Evolutionary conservation across 306 rosid genomes (phyloP).

Genomic region (Prunus mongolica): DNA sequence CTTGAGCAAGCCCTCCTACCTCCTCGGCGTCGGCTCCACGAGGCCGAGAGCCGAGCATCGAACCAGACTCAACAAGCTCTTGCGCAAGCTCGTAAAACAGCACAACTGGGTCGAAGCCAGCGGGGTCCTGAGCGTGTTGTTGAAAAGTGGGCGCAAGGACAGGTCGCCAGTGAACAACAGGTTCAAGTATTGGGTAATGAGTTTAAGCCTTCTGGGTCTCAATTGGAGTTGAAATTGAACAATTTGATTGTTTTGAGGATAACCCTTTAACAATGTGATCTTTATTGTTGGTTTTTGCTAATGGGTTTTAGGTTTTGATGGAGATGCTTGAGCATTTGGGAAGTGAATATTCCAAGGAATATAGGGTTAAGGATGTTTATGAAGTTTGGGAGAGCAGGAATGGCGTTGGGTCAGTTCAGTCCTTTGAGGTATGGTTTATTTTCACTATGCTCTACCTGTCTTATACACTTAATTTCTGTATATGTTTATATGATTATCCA

Average conservation of each 20-base stretch:
- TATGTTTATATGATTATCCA: neutral
- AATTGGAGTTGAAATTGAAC: neutral
- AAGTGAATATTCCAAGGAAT: constrained; percentile 16
- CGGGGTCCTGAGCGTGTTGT: constrained; percentile 57
- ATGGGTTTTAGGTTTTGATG: constrained; percentile 47
- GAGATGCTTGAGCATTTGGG: constrained; percentile 51
- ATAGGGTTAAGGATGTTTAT: constrained; percentile 44
- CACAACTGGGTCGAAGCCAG: constrained; percentile 62
- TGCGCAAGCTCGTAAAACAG: constrained; percentile 40
- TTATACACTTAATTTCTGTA: neutral
- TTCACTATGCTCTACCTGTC: neutral
- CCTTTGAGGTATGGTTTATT: constrained; percentile 45
- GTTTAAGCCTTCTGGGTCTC: neutral
- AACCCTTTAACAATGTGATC: neutral
- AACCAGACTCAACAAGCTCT: constrained; percentile 26
- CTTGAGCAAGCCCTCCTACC: constrained; percentile 56
- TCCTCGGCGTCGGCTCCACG: constrained; percentile 37
- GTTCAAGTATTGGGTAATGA: constrained; percentile 58
- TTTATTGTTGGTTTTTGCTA: neutral
- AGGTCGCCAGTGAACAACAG: constrained; percentile 42
- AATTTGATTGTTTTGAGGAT: neutral
- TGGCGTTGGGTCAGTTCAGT: constrained; percentile 44
- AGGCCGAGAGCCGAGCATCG: constrained; percentile 48
- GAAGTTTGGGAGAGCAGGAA: constrained; percentile 64
- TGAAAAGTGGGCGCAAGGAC: constrained; percentile 48